Evolutionary conservation across 768 basidiomycete genomes (phyloP), one percentile per base, ranked within the genome.

Genomic region (Auriscalpium microsporum): DNA sequence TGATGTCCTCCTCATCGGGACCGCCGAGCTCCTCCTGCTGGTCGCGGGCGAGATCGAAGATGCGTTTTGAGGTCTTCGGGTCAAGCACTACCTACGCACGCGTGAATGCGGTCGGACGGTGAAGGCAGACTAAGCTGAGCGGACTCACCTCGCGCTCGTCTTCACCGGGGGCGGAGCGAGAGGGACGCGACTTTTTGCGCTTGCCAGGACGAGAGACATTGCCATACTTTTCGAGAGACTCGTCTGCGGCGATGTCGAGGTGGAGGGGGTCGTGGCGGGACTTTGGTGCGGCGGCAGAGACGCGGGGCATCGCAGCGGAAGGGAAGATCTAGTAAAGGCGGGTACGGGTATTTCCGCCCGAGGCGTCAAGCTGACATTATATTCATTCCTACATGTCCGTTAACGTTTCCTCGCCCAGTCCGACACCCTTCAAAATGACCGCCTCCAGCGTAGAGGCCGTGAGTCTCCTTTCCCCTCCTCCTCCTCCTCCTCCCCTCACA

Each of bases 11-110:
- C 8, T 71, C 68, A 16, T 68, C 81, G 16, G 74, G 73, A 62
- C 82, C 77, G 53, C 82, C 83, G 4, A 94, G 70, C 66, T 97
- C 94, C 67, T 92, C 86, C 71, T 97, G 94, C 70, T 99, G 95
- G 62, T 90, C 86, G 65, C 81, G 79, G 14, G 95, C 95, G 54
- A 99, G 81, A 68, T 94, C 88, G 61, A 99, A 87, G 49, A 99
- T 96, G 62, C 83, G 85, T 56, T 78, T 77, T 0, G 93, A 95
- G 7, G 85, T 87, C 70, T 87, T 90, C 3, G 86, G 78, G 66
- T 93, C 90, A 58, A 94, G 68, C 17, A 83, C 81, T 45, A 73
- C 75, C 91, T 94, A 60, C 37, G 36, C 42, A 45, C 47, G 17
- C 36, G 54, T 28, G 28, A 53, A 36, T 45, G 45, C 52, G 36